phyloP scores from a whole-genome alignment of 345 rosid genomes.

The Noccaea bulbosa region DNA sequence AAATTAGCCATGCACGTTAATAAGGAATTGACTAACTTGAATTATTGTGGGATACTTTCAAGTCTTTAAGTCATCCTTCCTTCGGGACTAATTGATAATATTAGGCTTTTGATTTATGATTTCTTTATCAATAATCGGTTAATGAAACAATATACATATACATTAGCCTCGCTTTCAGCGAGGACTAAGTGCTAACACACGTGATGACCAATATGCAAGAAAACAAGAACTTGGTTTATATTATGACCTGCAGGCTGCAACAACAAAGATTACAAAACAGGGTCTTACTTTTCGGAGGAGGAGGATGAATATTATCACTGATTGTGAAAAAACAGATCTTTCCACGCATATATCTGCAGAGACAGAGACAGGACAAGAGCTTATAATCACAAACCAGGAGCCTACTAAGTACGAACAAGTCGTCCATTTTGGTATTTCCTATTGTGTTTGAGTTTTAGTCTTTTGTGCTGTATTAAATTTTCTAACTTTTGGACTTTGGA shows the following conservation, averaged over 20 bases:
- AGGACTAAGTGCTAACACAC: neutral
- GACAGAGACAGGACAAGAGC: neutral
- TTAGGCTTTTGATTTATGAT: neutral
- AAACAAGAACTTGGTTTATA: neutral
- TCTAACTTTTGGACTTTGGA: slow-evolving; percentile 10
- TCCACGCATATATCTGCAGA: slow-evolving; percentile 8
- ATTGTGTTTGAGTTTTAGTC: neutral
- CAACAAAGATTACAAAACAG: slow-evolving; percentile 1
- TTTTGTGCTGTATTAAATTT: slow-evolving; percentile 5
- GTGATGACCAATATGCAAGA: slow-evolving; percentile 29
- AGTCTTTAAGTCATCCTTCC: neutral
- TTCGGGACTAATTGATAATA: neutral
- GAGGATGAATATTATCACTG: neutral
- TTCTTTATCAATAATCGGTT: neutral
- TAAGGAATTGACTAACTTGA: neutral
- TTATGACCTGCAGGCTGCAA: neutral
- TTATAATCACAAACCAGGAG: neutral
- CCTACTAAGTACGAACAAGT: neutral
- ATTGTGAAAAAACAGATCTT: slow-evolving; percentile 1
- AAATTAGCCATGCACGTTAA: neutral
- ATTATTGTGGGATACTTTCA: slow-evolving; percentile 1
- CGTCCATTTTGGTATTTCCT: neutral
- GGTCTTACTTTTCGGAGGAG: neutral
- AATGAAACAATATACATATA: neutral
- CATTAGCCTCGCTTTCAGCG: slow-evolving; percentile 10